Evolutionary conservation across 177 flowering plant species (phyloP).

Genomic region (Vitis hybrid): DNA sequence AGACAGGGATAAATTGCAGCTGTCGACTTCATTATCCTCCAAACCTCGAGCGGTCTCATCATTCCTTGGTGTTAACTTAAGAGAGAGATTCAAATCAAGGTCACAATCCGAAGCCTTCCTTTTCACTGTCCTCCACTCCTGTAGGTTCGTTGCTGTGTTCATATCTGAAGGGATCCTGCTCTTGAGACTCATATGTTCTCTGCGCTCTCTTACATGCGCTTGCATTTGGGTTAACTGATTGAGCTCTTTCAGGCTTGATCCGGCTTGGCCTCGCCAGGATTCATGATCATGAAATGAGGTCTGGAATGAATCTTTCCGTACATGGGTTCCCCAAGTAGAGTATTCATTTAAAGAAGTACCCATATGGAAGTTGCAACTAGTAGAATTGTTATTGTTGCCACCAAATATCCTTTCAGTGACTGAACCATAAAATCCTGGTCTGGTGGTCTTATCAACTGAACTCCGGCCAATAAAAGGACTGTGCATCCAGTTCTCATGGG

Average conservation of each 20-base stretch:
- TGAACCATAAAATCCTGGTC: slow-evolving; percentile 24
- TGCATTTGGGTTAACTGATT: slow-evolving; percentile 15
- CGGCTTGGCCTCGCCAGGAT: slow-evolving; percentile 11
- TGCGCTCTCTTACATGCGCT: slow-evolving; percentile 6
- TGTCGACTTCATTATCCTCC: slow-evolving; percentile 27
- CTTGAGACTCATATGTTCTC: slow-evolving; percentile 2
- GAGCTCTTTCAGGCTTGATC: slow-evolving; percentile 16
- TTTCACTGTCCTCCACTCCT: slow-evolving; percentile 24
- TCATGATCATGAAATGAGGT: slow-evolving; percentile 7
- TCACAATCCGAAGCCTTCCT: slow-evolving; percentile 39
- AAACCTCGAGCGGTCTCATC: not conserved
- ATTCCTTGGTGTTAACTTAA: slow-evolving; percentile 23
- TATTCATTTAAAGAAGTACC: slow-evolving; percentile 15
- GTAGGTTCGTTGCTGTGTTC: not conserved
- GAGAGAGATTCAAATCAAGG: slow-evolving; percentile 47
- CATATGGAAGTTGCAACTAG: slow-evolving; percentile 16
- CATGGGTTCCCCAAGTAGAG: slow-evolving; percentile 22
- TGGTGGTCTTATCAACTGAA: slow-evolving; percentile 6
- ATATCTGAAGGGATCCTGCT: not conserved
- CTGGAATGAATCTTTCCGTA: slow-evolving; percentile 11
- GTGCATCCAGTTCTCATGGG: slow-evolving; percentile 29
- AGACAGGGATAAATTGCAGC: slow-evolving; percentile 38
- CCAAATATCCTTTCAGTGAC: slow-evolving; percentile 24
- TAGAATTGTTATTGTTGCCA: slow-evolving; percentile 13
- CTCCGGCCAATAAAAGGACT: slow-evolving; percentile 17